A percentile compares a stretch with the other conserved stretches of the same genome.
Conservation (phyloP, 2,329 filamentous ascomycete species). For the Bipolaris victoriae region DNA sequence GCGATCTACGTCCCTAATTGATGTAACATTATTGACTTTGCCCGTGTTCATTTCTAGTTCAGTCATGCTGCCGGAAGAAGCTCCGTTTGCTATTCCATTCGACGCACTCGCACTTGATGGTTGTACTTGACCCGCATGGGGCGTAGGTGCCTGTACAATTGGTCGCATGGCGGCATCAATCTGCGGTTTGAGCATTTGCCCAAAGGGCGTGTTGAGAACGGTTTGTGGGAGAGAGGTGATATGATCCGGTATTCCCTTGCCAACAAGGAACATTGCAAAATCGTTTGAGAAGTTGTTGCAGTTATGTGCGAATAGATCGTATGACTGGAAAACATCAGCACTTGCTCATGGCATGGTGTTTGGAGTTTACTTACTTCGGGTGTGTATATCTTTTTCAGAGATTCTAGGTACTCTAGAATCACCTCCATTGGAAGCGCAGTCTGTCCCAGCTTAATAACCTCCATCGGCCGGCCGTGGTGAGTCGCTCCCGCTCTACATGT, state of each 20-base stretch:
- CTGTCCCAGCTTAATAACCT: slow-evolving; percentile 74
- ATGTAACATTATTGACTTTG: slow-evolving; percentile 67
- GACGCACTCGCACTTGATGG: slow-evolving; percentile 10
- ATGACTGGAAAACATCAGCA: slow-evolving; percentile 1
- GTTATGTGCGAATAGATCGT: slow-evolving; percentile 73
- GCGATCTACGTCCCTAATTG: slow-evolving; percentile 64
- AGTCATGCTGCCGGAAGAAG: slow-evolving; percentile 14
- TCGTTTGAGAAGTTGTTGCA: slow-evolving; percentile 99
- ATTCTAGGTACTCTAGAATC: slow-evolving; percentile 85
- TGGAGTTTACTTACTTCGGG: slow-evolving; percentile 62
- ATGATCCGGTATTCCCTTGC: slow-evolving; percentile 84
- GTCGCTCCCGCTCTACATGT: slow-evolving; percentile 80
- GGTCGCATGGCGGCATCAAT: slow-evolving; percentile 69
- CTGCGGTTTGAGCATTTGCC: slow-evolving; percentile 83
- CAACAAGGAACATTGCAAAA: slow-evolving; percentile 85
- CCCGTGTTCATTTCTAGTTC: slow-evolving; percentile 42
- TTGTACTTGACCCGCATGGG: slow-evolving; percentile 33
- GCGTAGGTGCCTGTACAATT: slow-evolving; percentile 64
- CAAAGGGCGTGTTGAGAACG: slow-evolving; percentile 85
- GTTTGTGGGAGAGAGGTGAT: slow-evolving; percentile 85
- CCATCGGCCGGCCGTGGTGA: slow-evolving; percentile 84
- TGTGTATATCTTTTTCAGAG: slow-evolving; percentile 81
- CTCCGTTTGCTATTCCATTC: slow-evolving; percentile 9
- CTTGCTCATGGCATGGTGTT: too few species aligned
- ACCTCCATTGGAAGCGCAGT: slow-evolving; percentile 82